Percentiles rank a stretch among this genome's conserved stretches.
phyloP scores from a whole-genome alignment of 2,329 filamentous ascomycete species.

The Botryosphaeria agaves region DNA sequence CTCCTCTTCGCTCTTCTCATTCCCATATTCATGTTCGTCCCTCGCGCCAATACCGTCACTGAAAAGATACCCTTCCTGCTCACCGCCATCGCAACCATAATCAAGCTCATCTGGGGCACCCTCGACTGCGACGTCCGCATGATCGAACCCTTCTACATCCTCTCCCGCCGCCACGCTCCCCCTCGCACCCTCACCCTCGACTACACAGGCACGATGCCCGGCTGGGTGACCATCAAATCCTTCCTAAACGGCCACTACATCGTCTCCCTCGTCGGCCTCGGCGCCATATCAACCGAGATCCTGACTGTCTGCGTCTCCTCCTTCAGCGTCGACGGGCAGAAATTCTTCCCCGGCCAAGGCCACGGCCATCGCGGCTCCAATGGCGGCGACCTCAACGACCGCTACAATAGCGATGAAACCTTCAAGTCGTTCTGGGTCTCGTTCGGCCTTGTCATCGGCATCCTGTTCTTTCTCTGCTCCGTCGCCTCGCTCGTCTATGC shows the following conservation, averaged over 20 bases:
- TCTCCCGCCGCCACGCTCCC: slow-evolving; percentile 47
- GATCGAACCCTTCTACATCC: slow-evolving; percentile 58
- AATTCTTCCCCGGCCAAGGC: slow-evolving; percentile 29
- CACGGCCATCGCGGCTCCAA: slow-evolving; percentile 5
- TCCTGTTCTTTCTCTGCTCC: slow-evolving; percentile 45
- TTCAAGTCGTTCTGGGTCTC: slow-evolving; percentile 48
- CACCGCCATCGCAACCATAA: slow-evolving; percentile 45
- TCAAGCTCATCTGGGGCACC: slow-evolving; percentile 52
- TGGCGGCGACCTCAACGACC: slow-evolving; percentile 6
- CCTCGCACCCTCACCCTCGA: slow-evolving; percentile 51
- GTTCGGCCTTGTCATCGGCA: slow-evolving; percentile 41
- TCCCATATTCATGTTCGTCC: slow-evolving; percentile 44
- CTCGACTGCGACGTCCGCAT: slow-evolving; percentile 54
- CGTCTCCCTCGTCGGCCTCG: slow-evolving; percentile 51
- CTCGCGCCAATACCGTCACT: slow-evolving; percentile 33
- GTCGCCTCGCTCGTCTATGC: slow-evolving; percentile 43
- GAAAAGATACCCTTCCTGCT: slow-evolving; percentile 48
- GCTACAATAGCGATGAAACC: slow-evolving; percentile 23
- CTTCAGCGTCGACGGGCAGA: slow-evolving; percentile 45
- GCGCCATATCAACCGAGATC: slow-evolving; percentile 56
- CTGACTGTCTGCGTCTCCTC: slow-evolving; percentile 52
- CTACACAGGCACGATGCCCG: slow-evolving; percentile 55
- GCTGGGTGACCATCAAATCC: slow-evolving; percentile 44
- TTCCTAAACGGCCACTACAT: slow-evolving; percentile 46
- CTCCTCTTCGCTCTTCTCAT: slow-evolving; percentile 39